Percentiles rank a stretch among this genome's conserved stretches.
Evolutionary conservation across 495 filamentous ascomycete species (phyloP).

Genomic region (Physcia stellaris): DNA sequence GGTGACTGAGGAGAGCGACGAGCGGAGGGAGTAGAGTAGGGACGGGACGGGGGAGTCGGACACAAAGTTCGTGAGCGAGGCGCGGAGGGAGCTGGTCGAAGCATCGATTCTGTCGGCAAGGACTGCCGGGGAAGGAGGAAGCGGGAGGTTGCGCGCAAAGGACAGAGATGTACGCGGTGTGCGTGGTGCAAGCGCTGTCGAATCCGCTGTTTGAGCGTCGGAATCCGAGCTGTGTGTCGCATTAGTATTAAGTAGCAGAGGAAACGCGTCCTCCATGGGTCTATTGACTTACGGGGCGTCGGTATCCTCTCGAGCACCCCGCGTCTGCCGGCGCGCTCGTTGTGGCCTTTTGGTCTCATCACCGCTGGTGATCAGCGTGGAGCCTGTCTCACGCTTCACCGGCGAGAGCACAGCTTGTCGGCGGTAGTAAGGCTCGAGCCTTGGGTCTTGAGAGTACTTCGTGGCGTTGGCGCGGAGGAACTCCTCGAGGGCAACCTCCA

Average conservation of each 20-base stretch:
- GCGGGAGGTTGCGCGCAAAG: constrained; percentile 36
- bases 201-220: constrained; percentile 6
- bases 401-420: constrained; percentile 53
- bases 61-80: constrained; percentile 30
- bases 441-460: constrained; percentile 45
- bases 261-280: background rate
- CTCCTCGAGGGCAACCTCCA: constrained; percentile 62
- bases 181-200: constrained; percentile 29
- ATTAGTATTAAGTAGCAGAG: background rate
- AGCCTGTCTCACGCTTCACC: constrained; percentile 51
- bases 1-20: constrained; percentile 51
- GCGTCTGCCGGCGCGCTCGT: constrained; percentile 24
- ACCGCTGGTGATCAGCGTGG: constrained; percentile 15
- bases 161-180: constrained; percentile 38
- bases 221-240: background rate
- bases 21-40: constrained; percentile 36
- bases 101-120: constrained; percentile 75
- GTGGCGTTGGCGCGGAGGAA: constrained; percentile 54
- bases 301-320: constrained; percentile 29
- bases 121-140: constrained; percentile 75
- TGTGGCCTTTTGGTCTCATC: constrained; percentile 20
- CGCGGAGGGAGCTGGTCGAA: constrained; percentile 49
- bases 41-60: constrained; percentile 29
- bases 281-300: constrained; percentile 28
- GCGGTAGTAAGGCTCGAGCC: constrained; percentile 63